phyloP scores from a whole-genome alignment of 177 flowering plant genomes.

The Tripterygium wilfordii region DNA sequence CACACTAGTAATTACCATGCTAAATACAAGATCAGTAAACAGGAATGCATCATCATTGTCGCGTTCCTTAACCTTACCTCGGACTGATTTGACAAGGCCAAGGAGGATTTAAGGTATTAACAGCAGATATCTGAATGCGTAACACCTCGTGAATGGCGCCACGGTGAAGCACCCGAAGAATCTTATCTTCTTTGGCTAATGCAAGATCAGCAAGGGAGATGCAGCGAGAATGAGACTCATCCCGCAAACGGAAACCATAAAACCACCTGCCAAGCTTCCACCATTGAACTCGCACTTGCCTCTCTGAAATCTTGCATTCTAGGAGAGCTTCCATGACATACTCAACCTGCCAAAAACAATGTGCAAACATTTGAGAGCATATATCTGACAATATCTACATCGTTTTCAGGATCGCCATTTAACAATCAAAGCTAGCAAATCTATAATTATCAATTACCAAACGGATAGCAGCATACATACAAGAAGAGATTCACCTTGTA shows the following conservation, averaged over 20 bases:
- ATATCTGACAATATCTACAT: too few relatives aligned
- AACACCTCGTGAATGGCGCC: constrained; percentile 82
- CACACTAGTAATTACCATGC: too few relatives aligned
- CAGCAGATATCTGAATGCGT: constrained; percentile 57
- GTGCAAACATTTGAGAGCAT: background rate
- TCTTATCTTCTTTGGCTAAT: constrained; percentile 39
- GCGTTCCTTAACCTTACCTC: background rate
- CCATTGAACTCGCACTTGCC: constrained; percentile 73
- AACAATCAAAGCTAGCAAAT: too few relatives aligned
- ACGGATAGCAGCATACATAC: too few relatives aligned
- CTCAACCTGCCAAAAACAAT: constrained; percentile 34
- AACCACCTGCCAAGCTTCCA: constrained; percentile 92
- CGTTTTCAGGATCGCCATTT: too few relatives aligned
- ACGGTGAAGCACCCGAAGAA: constrained; percentile 66
- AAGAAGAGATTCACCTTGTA: too few relatives aligned
- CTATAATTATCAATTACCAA: too few relatives aligned
- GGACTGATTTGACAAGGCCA: constrained; percentile 34
- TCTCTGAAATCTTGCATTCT: constrained; percentile 44
- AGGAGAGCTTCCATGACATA: constrained; percentile 41
- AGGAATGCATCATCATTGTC: background rate
- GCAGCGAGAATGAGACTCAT: constrained; percentile 48
- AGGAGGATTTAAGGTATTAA: constrained; percentile 23
- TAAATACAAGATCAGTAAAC: background rate
- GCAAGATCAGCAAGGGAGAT: constrained; percentile 56
- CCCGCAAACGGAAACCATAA: constrained; percentile 66